A percentile compares a stretch with the other conserved stretches of the same genome.
Conservation (phyloP, 371 early-diverging fungal genomes). For the Phascolomyces articulosus region DNA sequence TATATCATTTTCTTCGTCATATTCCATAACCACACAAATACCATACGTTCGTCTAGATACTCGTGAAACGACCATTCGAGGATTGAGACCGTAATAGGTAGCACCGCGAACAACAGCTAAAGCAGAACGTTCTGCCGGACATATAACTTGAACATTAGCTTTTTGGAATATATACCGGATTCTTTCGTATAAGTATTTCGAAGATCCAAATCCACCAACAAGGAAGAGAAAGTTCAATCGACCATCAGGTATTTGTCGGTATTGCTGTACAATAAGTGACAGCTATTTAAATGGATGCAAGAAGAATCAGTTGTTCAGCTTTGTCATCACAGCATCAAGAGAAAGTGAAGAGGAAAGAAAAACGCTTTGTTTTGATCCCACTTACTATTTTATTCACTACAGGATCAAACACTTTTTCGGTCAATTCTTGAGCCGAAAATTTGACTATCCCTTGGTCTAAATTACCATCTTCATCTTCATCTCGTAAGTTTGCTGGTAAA, state of each 20-base stretch:
- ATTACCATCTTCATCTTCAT: slow-evolving; percentile 27
- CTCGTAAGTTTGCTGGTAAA: slow-evolving; percentile 19
- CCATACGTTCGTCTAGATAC: slow-evolving; percentile 63
- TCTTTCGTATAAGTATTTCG: slow-evolving; percentile 44
- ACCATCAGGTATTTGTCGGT: slow-evolving; percentile 22
- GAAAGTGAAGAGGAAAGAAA: too few species aligned
- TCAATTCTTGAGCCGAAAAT: slow-evolving; percentile 49
- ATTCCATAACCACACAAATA: slow-evolving; percentile 62
- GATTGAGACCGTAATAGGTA: slow-evolving; percentile 55
- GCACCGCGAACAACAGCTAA: slow-evolving; percentile 54
- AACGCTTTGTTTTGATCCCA: too few species aligned
- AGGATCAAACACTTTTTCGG: slow-evolving; percentile 60
- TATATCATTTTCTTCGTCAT: slow-evolving; percentile 39
- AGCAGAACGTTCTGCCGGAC: slow-evolving; percentile 43
- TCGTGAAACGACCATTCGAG: slow-evolving; percentile 51
- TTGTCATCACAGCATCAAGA: too few species aligned
- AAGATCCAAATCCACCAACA: slow-evolving; percentile 55
- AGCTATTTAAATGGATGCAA: slow-evolving; percentile 33
- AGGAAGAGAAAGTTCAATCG: slow-evolving; percentile 39
- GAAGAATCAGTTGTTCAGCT: too few species aligned
- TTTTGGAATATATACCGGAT: slow-evolving; percentile 30
- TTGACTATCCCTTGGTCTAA: slow-evolving; percentile 55
- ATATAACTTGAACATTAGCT: slow-evolving; percentile 33
- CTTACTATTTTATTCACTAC: too few species aligned
- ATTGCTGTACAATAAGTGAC: slow-evolving; percentile 38